These are phyloP conservation scores for Cutaneotrichosporon arboriforme DNA, from an alignment of 1,284 basidiomycete species.

Conservation along the genomic window DNA sequence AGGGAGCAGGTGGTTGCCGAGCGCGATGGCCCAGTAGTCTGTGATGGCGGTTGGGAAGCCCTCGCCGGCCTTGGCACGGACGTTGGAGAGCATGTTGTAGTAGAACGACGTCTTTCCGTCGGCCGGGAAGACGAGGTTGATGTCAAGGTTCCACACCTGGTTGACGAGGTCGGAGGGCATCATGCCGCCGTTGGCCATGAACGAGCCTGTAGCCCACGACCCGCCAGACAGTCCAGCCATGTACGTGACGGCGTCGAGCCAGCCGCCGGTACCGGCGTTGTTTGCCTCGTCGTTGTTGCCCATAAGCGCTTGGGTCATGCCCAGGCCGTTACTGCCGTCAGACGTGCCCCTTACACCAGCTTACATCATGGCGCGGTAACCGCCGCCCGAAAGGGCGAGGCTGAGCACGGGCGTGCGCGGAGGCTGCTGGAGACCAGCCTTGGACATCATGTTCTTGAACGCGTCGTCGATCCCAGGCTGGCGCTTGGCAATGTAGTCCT, in stretches of 20 bases:
- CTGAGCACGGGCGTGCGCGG: conserved; percentile 46
- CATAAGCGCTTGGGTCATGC: conserved; percentile 16
- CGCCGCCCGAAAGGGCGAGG: conserved; percentile 50
- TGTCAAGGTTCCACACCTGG: conserved; percentile 48
- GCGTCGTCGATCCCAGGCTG: conserved; percentile 22
- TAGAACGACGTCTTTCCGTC: conserved; percentile 56
- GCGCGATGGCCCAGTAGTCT: conserved; percentile 45
- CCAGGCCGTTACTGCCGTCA: conserved; percentile 18
- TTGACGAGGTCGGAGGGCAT: conserved; percentile 36
- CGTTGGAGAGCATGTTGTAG: conserved; percentile 49
- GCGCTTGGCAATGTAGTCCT: conserved; percentile 29
- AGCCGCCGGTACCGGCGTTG: conserved; percentile 30
- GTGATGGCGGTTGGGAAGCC: conserved; percentile 46
- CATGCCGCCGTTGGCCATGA: conserved; percentile 40
- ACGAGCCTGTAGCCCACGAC: conserved; percentile 43
- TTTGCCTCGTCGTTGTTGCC: conserved; percentile 3
- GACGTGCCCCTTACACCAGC: neutral
- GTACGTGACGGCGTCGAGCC: conserved; percentile 43
- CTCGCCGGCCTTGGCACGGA: conserved; percentile 35
- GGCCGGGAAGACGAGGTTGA: conserved; percentile 62
- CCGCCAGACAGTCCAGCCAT: conserved; percentile 46
- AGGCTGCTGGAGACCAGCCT: conserved; percentile 29
- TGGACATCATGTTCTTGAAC: conserved; percentile 28
- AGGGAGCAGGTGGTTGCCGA: conserved; percentile 45
- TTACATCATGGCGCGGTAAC: conserved; percentile 51